Percentiles rank a stretch among this genome's conserved stretches.
Conservation (phyloP, 768 basidiomycete genomes). For the Hebeloma cylindrosporum region DNA sequence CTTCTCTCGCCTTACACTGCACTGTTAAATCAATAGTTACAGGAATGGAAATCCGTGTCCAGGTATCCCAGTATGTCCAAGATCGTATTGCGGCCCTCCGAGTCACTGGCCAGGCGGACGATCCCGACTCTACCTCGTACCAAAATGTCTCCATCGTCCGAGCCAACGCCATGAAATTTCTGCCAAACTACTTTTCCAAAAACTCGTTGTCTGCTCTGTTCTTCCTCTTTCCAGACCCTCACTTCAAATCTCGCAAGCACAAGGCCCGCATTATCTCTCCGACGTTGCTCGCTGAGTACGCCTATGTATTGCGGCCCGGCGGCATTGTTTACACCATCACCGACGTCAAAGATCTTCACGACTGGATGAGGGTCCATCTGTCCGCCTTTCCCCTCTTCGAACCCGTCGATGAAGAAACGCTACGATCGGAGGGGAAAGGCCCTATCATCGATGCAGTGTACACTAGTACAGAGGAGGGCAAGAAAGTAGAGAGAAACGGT, state of each 20-base stretch:
- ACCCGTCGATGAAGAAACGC: constrained; percentile 67
- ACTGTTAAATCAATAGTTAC: constrained; percentile 5
- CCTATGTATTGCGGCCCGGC: constrained; percentile 88
- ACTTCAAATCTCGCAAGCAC: constrained; percentile 97
- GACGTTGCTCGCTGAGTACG: constrained; percentile 96
- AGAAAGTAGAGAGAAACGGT: constrained; percentile 90
- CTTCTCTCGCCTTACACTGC: constrained; percentile 6
- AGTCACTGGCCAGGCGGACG: constrained; percentile 44
- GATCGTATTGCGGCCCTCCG: constrained; percentile 94
- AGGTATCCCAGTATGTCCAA: constrained; percentile 94
- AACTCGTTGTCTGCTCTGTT: constrained; percentile 91
- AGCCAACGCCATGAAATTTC: constrained; percentile 98
- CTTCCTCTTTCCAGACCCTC: constrained; percentile 98
- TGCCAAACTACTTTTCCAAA: constrained; percentile 93
- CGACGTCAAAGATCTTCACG: constrained; percentile 90
- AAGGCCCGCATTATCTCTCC: constrained; percentile 98
- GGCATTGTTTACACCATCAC: constrained; percentile 98
- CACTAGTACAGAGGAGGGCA: constrained; percentile 91
- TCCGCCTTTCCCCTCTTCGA: constrained; percentile 86
- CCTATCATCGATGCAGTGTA: constrained; percentile 81
- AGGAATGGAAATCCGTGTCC: constrained; percentile 98
- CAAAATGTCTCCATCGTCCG: constrained; percentile 93
- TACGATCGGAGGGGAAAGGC: constrained; percentile 76
- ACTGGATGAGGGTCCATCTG: constrained; percentile 95
- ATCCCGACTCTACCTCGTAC: constrained; percentile 47